Conservation (phyloP, 805 yeast genomes). For the Jamesozyma hellenica region DNA sequence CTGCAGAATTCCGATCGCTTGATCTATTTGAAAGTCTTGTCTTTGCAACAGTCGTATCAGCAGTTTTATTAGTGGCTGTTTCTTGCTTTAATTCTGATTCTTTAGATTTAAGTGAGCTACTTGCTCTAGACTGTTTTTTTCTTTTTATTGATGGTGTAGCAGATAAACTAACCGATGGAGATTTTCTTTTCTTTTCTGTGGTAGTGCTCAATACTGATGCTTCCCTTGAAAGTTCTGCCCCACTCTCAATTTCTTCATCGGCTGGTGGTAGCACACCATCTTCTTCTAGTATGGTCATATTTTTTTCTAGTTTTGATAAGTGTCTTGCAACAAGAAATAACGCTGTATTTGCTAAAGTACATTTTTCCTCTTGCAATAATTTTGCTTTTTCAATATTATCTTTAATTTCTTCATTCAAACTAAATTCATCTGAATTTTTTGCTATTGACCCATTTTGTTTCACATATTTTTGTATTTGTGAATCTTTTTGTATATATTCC, state of each 20-base stretch:
- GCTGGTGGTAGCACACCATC: conserved; percentile 69
- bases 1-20: conserved; percentile 29
- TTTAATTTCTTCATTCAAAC: conserved; percentile 51
- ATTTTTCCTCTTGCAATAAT: conserved; percentile 66
- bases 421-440: conserved; percentile 73
- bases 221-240: conserved; percentile 25
- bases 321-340: conserved; percentile 69
- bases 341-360: conserved; percentile 72
- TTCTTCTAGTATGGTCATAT: conserved; percentile 61
- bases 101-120: conserved; percentile 3
- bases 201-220: conserved; percentile 18
- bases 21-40: conserved; percentile 3
- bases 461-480: conserved; percentile 73
- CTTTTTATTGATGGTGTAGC: conserved; percentile 11
- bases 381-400: conserved; percentile 55
- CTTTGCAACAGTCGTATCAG: background rate
- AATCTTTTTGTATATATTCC: conserved; percentile 60
- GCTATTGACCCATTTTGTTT: conserved; percentile 72
- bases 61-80: background rate
- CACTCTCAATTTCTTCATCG: conserved; percentile 31
- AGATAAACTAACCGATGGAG: conserved; percentile 12
- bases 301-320: conserved; percentile 59
- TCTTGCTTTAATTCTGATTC: background rate
- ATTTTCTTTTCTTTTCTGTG: conserved; percentile 13
- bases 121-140: conserved; percentile 14